Evolutionary conservation across 1,284 basidiomycete genomes (phyloP), one percentile per base, ranked within the genome.

Genomic region (Marasmius tenuissimus): DNA sequence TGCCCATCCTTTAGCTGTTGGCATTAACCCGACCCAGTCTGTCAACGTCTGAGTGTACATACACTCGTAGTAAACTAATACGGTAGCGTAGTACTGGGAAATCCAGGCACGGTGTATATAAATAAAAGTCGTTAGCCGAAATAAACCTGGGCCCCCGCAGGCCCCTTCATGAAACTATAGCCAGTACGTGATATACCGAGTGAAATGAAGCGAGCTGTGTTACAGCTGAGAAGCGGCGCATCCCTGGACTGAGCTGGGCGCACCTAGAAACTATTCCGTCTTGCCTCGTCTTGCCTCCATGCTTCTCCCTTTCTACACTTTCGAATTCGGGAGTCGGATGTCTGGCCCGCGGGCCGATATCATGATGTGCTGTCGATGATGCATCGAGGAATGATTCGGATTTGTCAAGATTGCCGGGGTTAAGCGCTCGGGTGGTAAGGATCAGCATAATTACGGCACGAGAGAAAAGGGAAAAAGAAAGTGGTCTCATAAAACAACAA

Each of bases 1-100:
- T 39, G 38, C 47, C 38, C 33, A 34, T 22, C 11, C 34, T 54
- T n/a, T 47, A 63, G 61, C 57, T 54, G 57, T 61, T 49, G 60
- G 57, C 37, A 57, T 63, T 10, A 56, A 63, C 50, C 53, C 61
- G 16, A 48, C 52, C 20, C 18, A 48, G 40, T n/a, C 47, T 14
- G 52, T 60, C 34, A 37, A 42, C 39, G 45, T 16, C 33, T 38
- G 10, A 42, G 37, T 34, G 3, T 18, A 16, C n/a, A 6, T 18
- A 16, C n/a, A 8, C 16, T 47, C 11, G 14, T 27, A 38, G 35
- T 33, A 18, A 34, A n/a, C 4, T 27, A 2, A n/a, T 27, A 34
- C 33, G 20, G 8, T 37, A 39, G n/a, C 6, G 18, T 37, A 10
- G 22, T 14, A 58, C 10, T 20, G n/a, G 18, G 27, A 20, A 5